Percentiles rank a stretch among this genome's conserved stretches.
Conservation (phyloP, 768 basidiomycete genomes). For the Serendipita sp. region DNA sequence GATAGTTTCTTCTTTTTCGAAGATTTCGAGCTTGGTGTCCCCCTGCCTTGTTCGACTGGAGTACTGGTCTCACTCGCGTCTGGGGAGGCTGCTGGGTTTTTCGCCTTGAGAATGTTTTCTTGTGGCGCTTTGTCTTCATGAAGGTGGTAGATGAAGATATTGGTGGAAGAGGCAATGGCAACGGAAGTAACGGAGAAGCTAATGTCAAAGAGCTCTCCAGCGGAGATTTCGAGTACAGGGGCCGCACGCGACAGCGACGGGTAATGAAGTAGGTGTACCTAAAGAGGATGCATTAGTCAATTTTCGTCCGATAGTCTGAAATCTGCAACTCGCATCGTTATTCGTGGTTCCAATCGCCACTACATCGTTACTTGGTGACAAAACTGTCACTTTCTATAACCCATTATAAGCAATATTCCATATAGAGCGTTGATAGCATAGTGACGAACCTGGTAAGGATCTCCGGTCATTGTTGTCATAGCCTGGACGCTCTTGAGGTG, state of each 20-base stretch:
- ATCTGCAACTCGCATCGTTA: slow-evolving; percentile 36
- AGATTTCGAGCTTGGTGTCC: background rate
- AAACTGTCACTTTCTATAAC: slow-evolving; percentile 73
- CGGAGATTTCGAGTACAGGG: slow-evolving; percentile 33
- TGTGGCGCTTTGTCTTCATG: slow-evolving; percentile 3
- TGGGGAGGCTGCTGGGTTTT: background rate
- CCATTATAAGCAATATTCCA: background rate
- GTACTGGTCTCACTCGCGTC: background rate
- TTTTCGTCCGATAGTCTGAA: background rate
- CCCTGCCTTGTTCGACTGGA: background rate
- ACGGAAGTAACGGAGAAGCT: slow-evolving; percentile 58
- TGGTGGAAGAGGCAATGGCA: background rate
- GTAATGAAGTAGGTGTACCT: slow-evolving; percentile 54
- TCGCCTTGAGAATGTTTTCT: slow-evolving; percentile 7
- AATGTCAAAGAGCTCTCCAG: slow-evolving; percentile 76
- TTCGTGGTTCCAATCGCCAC: slow-evolving; percentile 56
- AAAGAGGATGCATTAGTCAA: slow-evolving; percentile 11
- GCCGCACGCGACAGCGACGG: slow-evolving; percentile 35
- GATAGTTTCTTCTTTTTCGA: background rate
- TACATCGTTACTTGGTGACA: slow-evolving; percentile 52
- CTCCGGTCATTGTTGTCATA: slow-evolving; percentile 38
- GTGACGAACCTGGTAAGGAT: slow-evolving; percentile 74
- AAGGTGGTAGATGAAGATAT: slow-evolving; percentile 8
- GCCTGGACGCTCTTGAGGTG: slow-evolving; percentile 42
- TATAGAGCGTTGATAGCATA: background rate